These are phyloP conservation scores for Lasiodiplodia citricola DNA, from an alignment of 2,329 filamentous ascomycete species.

Conservation along the genomic window DNA sequence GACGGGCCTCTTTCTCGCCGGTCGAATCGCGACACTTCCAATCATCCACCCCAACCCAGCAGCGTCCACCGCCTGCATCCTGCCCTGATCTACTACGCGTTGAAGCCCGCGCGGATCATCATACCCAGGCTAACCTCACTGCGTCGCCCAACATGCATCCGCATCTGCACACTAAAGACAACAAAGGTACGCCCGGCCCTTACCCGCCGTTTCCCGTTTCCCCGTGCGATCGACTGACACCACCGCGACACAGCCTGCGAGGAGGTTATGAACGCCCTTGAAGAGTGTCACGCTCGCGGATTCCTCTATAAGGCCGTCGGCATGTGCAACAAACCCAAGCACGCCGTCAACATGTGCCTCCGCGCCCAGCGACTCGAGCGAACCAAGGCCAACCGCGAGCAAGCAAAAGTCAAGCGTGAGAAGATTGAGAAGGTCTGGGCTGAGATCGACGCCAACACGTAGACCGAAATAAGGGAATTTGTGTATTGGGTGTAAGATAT, in stretches of 20 bases:
- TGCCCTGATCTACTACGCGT: constrained; percentile 10
- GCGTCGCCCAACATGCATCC: constrained; percentile 78
- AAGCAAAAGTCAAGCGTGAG: constrained; percentile 70
- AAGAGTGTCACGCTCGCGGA: constrained; percentile 91
- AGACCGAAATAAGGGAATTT: background rate
- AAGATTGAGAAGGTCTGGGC: constrained; percentile 79
- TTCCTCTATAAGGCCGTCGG: constrained; percentile 92
- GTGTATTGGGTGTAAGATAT: constrained; percentile 13
- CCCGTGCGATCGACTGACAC: constrained; percentile 19
- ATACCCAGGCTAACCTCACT: background rate
- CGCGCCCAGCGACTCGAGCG: constrained; percentile 79
- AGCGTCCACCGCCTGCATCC: constrained; percentile 10
- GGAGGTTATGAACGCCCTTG: constrained; percentile 89
- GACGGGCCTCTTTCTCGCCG: constrained; percentile 4
- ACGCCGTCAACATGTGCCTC: constrained; percentile 82
- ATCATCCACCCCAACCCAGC: background rate
- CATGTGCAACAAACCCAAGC: constrained; percentile 87
- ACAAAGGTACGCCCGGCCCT: constrained; percentile 66
- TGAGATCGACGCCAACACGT: constrained; percentile 71
- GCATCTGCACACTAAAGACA: constrained; percentile 92
- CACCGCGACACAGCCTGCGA: constrained; percentile 73
- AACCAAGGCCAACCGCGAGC: constrained; percentile 76
- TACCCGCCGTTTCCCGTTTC: background rate
- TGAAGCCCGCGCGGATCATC: background rate
- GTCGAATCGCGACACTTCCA: constrained; percentile 18